Base-by-base conservation (phyloP, 108 stramenopile genomes). In the Fragilaria crotonensis region DNA sequence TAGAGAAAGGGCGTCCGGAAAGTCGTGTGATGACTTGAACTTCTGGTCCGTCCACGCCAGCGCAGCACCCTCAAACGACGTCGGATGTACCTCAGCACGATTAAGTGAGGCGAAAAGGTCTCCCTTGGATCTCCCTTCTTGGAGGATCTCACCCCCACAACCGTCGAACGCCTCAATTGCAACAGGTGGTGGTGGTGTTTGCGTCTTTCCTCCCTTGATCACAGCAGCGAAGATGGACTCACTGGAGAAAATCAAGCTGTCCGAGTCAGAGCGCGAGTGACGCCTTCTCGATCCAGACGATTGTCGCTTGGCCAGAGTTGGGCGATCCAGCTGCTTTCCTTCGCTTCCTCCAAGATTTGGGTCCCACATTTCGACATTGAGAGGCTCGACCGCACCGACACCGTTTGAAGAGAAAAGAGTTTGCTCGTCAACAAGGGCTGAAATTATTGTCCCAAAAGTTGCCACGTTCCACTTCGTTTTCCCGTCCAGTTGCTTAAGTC, bases 371-470 rank as follows among this genome's bases (percentile, higher is more conserved):
- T 7, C 36, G 7, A 11, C 36, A 41, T 41, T 14, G 36, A 41
- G 7, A 11, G 36, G 36, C 14, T 41, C 36, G 14, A 41, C 36
- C 7, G 14, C 14, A 11, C 36, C 36, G 14, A 41, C 14, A 11
- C 36, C 36, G 7, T 41, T 7, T 14, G 36, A 41, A 41, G 36
- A 41, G 63, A 83, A 77, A 30, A 83, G 44, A 18, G 14, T 33
- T 25, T 63, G 68, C 54, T 93, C 92, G 55, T 93, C 88, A 61
- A 88, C 86, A 1, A 84, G 56, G 31, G 87, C 49, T 0, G 80
- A 60, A 4, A 86, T 44, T 25, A 89, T 52, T 25, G 70, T 66
- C 33, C 66, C 54, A 2, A 79, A 30, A 21, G 66, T 57, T 18
- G 80, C 50, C 18, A 84, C 33, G 57, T 75, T 80, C 82, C 77